phyloP scores from a whole-genome alignment of 257 asterid species.

The Salvia splendens region DNA sequence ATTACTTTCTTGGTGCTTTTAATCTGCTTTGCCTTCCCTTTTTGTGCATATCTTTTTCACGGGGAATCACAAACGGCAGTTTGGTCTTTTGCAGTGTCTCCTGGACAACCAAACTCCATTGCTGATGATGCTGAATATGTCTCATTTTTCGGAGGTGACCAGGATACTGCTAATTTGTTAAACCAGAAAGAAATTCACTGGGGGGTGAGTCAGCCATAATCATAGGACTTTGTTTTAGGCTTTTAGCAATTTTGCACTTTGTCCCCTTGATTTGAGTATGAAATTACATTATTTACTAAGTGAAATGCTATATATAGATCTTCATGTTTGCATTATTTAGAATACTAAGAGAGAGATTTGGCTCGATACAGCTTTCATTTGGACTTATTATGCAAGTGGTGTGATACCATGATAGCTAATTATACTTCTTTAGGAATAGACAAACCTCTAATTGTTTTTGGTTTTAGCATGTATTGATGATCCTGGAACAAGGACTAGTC shows the following conservation, averaged over 20 bases:
- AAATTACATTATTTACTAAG: not conserved
- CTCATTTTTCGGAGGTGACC: constrained; percentile 79
- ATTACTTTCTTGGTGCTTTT: constrained; percentile 12
- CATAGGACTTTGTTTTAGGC: not conserved
- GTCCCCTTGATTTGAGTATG: constrained; percentile 8
- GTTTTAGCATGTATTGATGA: constrained; percentile 2
- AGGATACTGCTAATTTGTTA: constrained; percentile 76
- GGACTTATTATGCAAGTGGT: not conserved
- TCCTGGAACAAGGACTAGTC: constrained; percentile 1
- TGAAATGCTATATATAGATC: constrained; percentile 14
- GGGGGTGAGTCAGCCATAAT: constrained; percentile 71
- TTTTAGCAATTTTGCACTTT: not conserved
- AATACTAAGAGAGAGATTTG: constrained; percentile 5
- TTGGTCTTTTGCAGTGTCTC: constrained; percentile 65
- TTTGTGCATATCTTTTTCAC: constrained; percentile 17
- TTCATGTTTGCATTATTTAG: constrained; percentile 22
- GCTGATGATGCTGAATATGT: constrained; percentile 89
- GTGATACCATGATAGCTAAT: not conserved
- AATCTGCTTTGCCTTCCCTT: constrained; percentile 5
- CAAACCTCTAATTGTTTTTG: not conserved
- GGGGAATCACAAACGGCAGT: constrained; percentile 22
- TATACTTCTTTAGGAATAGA: not conserved
- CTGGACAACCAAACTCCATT: constrained; percentile 88
- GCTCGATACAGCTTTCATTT: not conserved
- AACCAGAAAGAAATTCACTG: constrained; percentile 95